phyloP scores from a whole-genome alignment of 345 rosid species.

The Excoecaria cochinchinensis region DNA sequence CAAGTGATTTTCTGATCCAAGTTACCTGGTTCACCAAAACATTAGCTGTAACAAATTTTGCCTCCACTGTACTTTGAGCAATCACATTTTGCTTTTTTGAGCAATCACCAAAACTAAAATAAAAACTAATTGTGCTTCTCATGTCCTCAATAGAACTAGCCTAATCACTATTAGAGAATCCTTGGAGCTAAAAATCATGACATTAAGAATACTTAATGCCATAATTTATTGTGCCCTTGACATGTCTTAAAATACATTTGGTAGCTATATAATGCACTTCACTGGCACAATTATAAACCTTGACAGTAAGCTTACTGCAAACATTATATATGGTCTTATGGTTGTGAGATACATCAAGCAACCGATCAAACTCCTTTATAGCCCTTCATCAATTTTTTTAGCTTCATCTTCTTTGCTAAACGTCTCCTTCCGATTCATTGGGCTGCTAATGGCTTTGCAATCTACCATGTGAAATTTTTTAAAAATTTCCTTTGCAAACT shows the following conservation, averaged over 20 bases:
- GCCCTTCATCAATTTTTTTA: background rate
- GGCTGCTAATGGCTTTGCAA: background rate
- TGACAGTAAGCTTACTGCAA: background rate
- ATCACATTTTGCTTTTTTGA: constrained; percentile 1
- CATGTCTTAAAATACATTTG: background rate
- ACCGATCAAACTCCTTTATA: background rate
- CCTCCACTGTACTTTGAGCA: background rate
- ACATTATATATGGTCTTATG: background rate
- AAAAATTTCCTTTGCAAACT: background rate
- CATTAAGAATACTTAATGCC: background rate
- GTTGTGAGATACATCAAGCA: background rate
- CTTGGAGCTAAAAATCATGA: background rate
- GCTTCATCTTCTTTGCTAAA: background rate
- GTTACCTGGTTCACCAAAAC: background rate
- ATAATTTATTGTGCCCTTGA: background rate
- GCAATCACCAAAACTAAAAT: background rate
- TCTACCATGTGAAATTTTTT: background rate
- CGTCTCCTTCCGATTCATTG: too few relatives aligned
- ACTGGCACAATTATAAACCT: constrained; percentile 2
- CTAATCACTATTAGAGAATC: background rate
- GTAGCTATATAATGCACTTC: background rate
- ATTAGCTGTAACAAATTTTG: background rate
- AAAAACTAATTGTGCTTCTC: background rate
- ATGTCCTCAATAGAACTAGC: background rate
- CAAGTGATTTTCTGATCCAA: too few relatives aligned